Evolutionary conservation across 164 flowering plant species (phyloP), one percentile per base, ranked within the genome.

Genomic region (Magnolia officinalis): DNA sequence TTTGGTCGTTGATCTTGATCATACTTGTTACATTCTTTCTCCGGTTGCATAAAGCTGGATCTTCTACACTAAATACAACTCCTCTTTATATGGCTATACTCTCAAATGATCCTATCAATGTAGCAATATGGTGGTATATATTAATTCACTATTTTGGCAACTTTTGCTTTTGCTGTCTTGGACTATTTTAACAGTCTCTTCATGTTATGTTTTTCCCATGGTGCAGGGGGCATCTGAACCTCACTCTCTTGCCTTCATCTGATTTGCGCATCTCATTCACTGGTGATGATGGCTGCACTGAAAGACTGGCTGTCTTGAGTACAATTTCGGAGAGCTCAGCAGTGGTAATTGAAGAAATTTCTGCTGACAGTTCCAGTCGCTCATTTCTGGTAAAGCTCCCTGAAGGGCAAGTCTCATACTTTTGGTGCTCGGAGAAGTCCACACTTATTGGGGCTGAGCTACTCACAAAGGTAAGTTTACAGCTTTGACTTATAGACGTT

Each of bases 361-460:
- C 82, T 18, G 91, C 90, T 4, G 99, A 96, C 78, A 82, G 52
- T 76, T 90, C 97, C 74, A 94, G 98, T 20, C 83, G 97, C 20
- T 92, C 97, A 59, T 94, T 96, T 78, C 79, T 85, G 11, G 51
- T 94, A 9, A 87, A 80, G 81, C 78, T 86, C 21, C 86, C 87
- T 6, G 87, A 83, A 74, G 79, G 80, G 71, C 74, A 73, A 52
- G 77, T 63, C 58, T 86, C 82, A 58, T 94, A 90, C 78, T 96
- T 87, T 71, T 96, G 99, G 99, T 90, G 95, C 84, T 90, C 98
- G 1, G 99, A 96, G 84, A 90, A 88, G 73, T 91, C 97, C 20
- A 88, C 81, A 84, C 86, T 86, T 29, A 68, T 87, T 70, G 99
- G 99, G 20, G 67, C 21, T 63, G 97, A 96, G 82, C 81, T 96